These are phyloP conservation scores for Mrakia gelida DNA, from an alignment of 768 basidiomycete genomes.

Conservation along the genomic window DNA sequence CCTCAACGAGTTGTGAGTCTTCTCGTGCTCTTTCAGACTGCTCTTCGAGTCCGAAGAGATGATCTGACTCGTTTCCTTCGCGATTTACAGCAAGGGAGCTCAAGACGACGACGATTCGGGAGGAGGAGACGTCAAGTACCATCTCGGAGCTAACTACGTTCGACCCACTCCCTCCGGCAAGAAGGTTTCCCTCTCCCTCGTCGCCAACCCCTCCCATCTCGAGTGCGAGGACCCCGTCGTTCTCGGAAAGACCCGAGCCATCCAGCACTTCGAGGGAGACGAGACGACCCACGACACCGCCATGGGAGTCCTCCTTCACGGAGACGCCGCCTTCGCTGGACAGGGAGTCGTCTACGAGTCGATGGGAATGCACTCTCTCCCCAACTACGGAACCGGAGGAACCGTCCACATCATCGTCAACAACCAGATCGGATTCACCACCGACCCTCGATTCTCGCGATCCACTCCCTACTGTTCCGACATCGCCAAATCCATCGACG, in stretches of 20 bases:
- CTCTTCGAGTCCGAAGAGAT: no score
- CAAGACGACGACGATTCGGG: slow-evolving; percentile 66
- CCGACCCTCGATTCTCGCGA: slow-evolving; percentile 93
- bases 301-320: slow-evolving; percentile 93
- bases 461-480: slow-evolving; percentile 98
- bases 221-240: slow-evolving; percentile 97
- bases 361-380: slow-evolving; percentile 94
- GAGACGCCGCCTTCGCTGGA: slow-evolving; percentile 96
- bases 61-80: not conserved
- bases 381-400: slow-evolving; percentile 93
- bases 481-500: slow-evolving; percentile 95
- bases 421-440: slow-evolving; percentile 63
- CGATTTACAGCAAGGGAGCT: slow-evolving; percentile 52
- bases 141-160: slow-evolving; percentile 97
- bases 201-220: slow-evolving; percentile 96
- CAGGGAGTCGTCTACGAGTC: slow-evolving; percentile 99
- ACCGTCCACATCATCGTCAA: slow-evolving; percentile 71
- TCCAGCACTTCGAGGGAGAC: slow-evolving; percentile 90
- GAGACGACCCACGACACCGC: slow-evolving; percentile 70
- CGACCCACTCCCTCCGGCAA: slow-evolving; percentile 96
- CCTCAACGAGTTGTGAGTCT: slow-evolving; percentile 54
- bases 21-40: not conserved
- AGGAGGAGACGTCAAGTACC: slow-evolving; percentile 96
- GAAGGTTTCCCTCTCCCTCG: slow-evolving; percentile 93
- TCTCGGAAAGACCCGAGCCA: slow-evolving; percentile 95